phyloP scores from a whole-genome alignment of 1,284 basidiomycete species.

The Cryptococcus wingfieldii region DNA sequence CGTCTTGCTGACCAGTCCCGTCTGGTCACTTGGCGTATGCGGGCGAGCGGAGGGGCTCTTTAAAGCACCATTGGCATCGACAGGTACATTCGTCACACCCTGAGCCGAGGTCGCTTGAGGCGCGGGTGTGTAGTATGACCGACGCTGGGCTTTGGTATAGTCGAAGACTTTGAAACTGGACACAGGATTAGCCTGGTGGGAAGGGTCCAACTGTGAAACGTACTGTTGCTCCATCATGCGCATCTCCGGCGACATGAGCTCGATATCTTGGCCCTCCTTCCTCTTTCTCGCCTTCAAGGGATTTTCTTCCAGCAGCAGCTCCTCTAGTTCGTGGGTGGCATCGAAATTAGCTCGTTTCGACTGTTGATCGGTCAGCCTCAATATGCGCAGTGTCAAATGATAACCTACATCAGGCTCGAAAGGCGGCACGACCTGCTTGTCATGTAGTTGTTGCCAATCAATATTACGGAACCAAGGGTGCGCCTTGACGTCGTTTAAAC shows the following conservation, averaged over 20 bases:
- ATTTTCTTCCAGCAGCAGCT: slow-evolving; percentile 92
- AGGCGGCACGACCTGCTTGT: slow-evolving; percentile 73
- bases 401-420: slow-evolving; percentile 74
- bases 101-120: slow-evolving; percentile 25
- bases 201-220: slow-evolving; percentile 41
- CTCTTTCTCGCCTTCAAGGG: slow-evolving; percentile 91
- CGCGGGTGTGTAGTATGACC: slow-evolving; percentile 38
- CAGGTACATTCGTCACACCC: slow-evolving; percentile 14
- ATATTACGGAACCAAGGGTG: slow-evolving; percentile 84
- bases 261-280: slow-evolving; percentile 81
- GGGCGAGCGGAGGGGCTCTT: slow-evolving; percentile 16
- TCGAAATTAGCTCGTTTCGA: slow-evolving; percentile 98
- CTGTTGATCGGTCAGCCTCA: slow-evolving; percentile 50
- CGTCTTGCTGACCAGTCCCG: slow-evolving; percentile 37
- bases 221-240: slow-evolving; percentile 97
- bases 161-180: slow-evolving; percentile 49
- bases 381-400: neutral
- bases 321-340: slow-evolving; percentile 97
- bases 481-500: slow-evolving; percentile 67
- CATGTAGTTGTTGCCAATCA: slow-evolving; percentile 79
- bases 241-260: slow-evolving; percentile 82
- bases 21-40: slow-evolving; percentile 32
- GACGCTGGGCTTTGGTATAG: slow-evolving; percentile 41
- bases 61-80: neutral
- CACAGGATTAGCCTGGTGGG: neutral